phyloP scores from a whole-genome alignment of 306 rosid genomes.

The Begonia loranthoides region DNA sequence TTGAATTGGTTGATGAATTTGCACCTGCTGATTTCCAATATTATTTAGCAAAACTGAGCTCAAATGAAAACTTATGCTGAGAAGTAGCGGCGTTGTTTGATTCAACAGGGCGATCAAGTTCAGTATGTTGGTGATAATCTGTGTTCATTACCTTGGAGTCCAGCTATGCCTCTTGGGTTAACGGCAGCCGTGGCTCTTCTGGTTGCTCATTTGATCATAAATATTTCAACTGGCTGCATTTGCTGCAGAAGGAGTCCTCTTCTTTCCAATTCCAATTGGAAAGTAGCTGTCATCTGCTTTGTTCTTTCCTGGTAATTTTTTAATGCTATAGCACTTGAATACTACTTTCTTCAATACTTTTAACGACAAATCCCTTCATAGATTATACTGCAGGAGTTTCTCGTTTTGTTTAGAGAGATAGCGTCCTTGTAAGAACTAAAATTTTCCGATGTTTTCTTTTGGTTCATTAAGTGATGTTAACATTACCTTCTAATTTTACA shows the following conservation, averaged over 20 bases:
- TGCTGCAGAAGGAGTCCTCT: constrained; percentile 51
- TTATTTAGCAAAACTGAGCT: too few species aligned
- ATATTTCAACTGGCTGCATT: constrained; percentile 61
- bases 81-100: background rate
- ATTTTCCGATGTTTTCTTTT: too few species aligned
- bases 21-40: too few species aligned
- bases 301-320: constrained; percentile 64
- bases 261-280: constrained; percentile 47
- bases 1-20: too few species aligned
- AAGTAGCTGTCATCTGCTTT: constrained; percentile 49
- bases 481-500: too few species aligned
- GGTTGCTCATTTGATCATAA: constrained; percentile 48
- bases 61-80: too few species aligned
- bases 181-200: constrained; percentile 62
- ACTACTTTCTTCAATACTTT: background rate
- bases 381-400: too few species aligned
- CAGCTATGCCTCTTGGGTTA: constrained; percentile 79
- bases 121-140: constrained; percentile 9
- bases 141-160: constrained; percentile 67
- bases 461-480: too few species aligned
- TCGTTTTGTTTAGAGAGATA: too few species aligned
- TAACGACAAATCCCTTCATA: background rate
- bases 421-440: too few species aligned
- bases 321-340: background rate
- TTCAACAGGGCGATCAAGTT: constrained; percentile 53